Evolutionary conservation across 192 early-diverging fungal genomes (phyloP).

Genomic region (Backusella australiensis): DNA sequence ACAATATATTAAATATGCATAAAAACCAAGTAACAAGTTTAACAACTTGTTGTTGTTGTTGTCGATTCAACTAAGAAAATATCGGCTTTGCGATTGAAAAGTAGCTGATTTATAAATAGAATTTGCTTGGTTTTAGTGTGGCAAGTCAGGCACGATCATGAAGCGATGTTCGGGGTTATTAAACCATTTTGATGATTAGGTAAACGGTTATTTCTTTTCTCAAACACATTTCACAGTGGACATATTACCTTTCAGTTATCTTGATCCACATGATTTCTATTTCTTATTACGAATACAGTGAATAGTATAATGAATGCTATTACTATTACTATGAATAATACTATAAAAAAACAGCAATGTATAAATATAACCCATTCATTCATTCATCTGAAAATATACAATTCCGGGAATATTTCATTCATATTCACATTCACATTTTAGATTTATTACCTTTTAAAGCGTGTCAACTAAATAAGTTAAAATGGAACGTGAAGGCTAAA

Average conservation of each 20-base stretch:
- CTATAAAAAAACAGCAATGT: too few relatives aligned
- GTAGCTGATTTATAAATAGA: too few relatives aligned
- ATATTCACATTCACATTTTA: not conserved
- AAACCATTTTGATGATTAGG: not conserved
- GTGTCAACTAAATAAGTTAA: constrained; percentile 3
- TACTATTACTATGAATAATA: too few relatives aligned
- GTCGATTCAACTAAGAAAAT: not conserved
- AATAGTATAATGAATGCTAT: too few relatives aligned
- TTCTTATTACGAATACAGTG: not conserved
- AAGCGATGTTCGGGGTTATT: too few relatives aligned
- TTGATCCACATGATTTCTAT: not conserved
- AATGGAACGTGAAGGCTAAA: not conserved
- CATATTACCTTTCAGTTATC: not conserved
- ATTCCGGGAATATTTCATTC: not conserved
- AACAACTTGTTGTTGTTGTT: too few relatives aligned
- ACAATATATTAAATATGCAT: too few relatives aligned
- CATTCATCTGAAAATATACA: not conserved
- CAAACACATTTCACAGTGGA: not conserved
- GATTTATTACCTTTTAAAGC: not conserved
- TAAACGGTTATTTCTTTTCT: not conserved
- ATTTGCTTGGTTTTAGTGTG: too few relatives aligned
- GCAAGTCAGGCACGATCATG: too few relatives aligned
- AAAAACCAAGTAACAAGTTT: too few relatives aligned
- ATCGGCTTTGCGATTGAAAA: not conserved
- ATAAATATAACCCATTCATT: too few relatives aligned